Evolutionary conservation across 345 rosid genomes (phyloP).

Genomic region (Ceriops decandra): DNA sequence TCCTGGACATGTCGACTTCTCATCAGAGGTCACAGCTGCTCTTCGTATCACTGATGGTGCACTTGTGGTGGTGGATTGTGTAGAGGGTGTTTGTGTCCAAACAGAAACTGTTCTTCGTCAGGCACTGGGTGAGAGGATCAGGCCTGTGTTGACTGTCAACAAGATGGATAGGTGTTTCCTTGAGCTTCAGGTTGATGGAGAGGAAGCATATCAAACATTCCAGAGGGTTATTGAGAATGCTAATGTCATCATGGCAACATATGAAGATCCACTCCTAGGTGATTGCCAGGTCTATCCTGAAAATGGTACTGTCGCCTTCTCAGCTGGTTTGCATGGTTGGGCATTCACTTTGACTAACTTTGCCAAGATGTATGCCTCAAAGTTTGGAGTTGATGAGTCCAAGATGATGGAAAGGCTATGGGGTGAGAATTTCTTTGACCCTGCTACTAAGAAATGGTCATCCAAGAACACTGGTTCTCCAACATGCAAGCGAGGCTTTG

Average conservation of each 20-base stretch:
- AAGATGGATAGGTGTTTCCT: conserved; percentile 93
- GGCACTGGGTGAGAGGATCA: conserved; percentile 81
- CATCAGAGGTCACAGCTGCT: conserved; percentile 86
- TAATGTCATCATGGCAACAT: conserved; percentile 81
- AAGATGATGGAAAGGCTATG: conserved; percentile 88
- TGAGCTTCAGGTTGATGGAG: conserved; percentile 86
- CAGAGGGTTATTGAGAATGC: conserved; percentile 77
- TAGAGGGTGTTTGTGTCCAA: conserved; percentile 86
- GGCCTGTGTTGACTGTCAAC: conserved; percentile 81
- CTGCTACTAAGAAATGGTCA: conserved; percentile 81
- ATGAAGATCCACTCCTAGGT: conserved; percentile 82
- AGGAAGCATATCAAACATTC: conserved; percentile 83
- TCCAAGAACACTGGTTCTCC: conserved; percentile 61
- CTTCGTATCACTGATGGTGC: conserved; percentile 94
- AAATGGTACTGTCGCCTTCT: conserved; percentile 83
- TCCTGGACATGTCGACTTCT: conserved; percentile 81
- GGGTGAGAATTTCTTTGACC: conserved; percentile 80
- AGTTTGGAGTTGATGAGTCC: conserved; percentile 66
- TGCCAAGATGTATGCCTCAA: conserved; percentile 82
- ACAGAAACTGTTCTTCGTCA: conserved; percentile 82
- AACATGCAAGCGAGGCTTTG: conserved; percentile 81
- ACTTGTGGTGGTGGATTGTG: conserved; percentile 74
- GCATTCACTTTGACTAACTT: conserved; percentile 76
- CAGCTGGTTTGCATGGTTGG: conserved; percentile 88
- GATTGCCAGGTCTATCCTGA: conserved; percentile 79